Percentiles rank a stretch among this genome's conserved stretches.
Conservation (phyloP, 1,284 basidiomycete genomes). For the Heterobasidion occidentale region DNA sequence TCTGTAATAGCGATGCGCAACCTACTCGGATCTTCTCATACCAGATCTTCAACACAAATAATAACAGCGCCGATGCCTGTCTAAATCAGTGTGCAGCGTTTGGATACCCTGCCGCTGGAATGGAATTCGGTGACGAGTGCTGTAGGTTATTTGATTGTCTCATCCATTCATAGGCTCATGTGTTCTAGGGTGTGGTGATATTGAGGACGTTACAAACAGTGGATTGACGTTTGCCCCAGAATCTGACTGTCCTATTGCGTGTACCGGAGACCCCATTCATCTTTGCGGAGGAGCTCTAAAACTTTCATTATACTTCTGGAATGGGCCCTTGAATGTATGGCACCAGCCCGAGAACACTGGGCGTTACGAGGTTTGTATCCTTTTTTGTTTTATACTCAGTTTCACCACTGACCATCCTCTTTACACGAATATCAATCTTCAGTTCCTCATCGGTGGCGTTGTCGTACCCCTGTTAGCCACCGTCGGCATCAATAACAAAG, state of each 20-base stretch:
- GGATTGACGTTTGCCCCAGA: conserved; percentile 35
- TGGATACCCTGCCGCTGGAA: conserved; percentile 58
- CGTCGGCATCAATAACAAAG: conserved; percentile 70
- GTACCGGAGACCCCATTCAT: conserved; percentile 60
- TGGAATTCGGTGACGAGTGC: conserved; percentile 56
- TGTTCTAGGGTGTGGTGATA: conserved; percentile 57
- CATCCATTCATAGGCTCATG: neutral
- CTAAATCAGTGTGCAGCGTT: conserved; percentile 55
- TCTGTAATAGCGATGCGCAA: conserved; percentile 23
- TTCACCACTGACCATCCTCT: neutral
- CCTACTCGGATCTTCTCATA: conserved; percentile 45
- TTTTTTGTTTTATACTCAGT: neutral
- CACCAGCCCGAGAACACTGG: conserved; percentile 55
- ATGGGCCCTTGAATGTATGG: conserved; percentile 52
- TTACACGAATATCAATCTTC: neutral
- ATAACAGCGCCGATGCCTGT: conserved; percentile 56
- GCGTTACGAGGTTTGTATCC: conserved; percentile 46
- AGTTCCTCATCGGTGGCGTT: conserved; percentile 58
- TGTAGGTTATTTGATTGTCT: conserved; percentile 32
- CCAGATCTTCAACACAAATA: conserved; percentile 47
- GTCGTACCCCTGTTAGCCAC: conserved; percentile 67
- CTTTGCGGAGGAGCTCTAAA: conserved; percentile 48
- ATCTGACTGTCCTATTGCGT: conserved; percentile 48
- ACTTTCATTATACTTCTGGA: conserved; percentile 50
- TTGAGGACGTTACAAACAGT: conserved; percentile 38